These are phyloP conservation scores for Peribolospora kevripleyi DNA, from an alignment of 768 basidiomycete genomes.

Conservation along the genomic window DNA sequence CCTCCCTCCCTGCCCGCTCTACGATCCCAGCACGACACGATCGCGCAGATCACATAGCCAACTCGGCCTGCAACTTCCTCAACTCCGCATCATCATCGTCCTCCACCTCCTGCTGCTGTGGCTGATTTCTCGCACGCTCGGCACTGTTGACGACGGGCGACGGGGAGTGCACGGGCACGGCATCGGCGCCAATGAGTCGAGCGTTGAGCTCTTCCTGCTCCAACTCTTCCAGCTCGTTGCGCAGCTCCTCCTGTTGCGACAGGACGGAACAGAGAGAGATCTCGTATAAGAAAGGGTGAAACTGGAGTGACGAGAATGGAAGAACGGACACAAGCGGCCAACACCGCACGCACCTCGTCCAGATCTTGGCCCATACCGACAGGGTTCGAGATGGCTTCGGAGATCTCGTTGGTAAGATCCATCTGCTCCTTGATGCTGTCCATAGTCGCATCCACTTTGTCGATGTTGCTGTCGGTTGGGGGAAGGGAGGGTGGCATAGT, in stretches of 20 bases:
- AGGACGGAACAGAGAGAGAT: neutral
- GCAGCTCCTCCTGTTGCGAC: slow-evolving; percentile 42
- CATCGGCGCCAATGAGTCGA: slow-evolving; percentile 60
- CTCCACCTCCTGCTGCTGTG: slow-evolving; percentile 26
- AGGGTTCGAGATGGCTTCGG: slow-evolving; percentile 60
- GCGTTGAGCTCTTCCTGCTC: slow-evolving; percentile 75
- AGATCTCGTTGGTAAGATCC: slow-evolving; percentile 77
- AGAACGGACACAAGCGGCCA: neutral
- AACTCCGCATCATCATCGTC: slow-evolving; percentile 84
- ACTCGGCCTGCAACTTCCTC: slow-evolving; percentile 58
- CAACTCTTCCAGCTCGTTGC: slow-evolving; percentile 54
- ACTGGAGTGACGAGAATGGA: neutral
- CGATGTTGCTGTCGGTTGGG: slow-evolving; percentile 34
- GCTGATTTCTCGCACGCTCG: too few relatives aligned
- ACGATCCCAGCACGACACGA: too few relatives aligned
- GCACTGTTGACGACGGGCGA: too few relatives aligned
- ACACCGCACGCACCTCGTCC: neutral
- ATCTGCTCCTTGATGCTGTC: slow-evolving; percentile 65
- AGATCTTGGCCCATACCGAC: slow-evolving; percentile 42
- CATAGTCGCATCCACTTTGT: slow-evolving; percentile 80
- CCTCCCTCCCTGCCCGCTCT: too few relatives aligned
- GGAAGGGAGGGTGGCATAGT: neutral
- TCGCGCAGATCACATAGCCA: slow-evolving; percentile 38
- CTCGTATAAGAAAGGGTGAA: neutral
- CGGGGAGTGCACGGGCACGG: slow-evolving; percentile 67